Conservation (phyloP, 768 basidiomycete genomes). For the Trametes sanguinea region DNA sequence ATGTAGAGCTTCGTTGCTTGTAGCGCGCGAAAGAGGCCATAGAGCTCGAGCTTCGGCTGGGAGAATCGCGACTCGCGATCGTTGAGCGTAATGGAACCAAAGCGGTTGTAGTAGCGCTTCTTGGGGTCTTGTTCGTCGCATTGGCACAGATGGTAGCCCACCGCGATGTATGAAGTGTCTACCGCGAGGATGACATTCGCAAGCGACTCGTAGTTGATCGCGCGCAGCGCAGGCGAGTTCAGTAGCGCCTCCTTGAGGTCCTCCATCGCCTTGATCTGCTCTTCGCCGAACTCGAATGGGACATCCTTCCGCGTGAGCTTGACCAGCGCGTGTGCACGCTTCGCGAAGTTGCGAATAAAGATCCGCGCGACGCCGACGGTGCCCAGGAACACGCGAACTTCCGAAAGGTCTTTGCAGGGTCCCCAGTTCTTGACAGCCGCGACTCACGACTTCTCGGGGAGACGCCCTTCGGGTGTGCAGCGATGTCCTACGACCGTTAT, state of each 20-base stretch:
- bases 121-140: slow-evolving; percentile 14
- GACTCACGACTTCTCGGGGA: no score
- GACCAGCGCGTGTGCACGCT: no score
- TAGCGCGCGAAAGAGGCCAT: slow-evolving; percentile 25
- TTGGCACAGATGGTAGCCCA: slow-evolving; percentile 4
- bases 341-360: no score
- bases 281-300: no score
- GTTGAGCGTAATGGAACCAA: slow-evolving; percentile 21
- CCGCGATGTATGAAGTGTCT: slow-evolving; percentile 11
- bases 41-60: slow-evolving; percentile 33
- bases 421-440: no score
- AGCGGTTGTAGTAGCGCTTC: slow-evolving; percentile 31
- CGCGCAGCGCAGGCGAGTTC: slow-evolving; percentile 5
- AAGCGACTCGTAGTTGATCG: slow-evolving; percentile 24
- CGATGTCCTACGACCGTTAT: no score
- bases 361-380: no score
- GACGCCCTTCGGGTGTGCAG: no score
- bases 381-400: no score
- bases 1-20: slow-evolving; percentile 25
- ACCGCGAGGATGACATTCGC: slow-evolving; percentile 23
- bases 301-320: no score
- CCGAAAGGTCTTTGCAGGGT: no score
- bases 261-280: no score
- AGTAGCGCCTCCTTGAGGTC: slow-evolving; percentile 21
- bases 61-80: slow-evolving; percentile 30